Conservation (phyloP, 169 alveolate species). For the Plasmodium relictum region DNA sequence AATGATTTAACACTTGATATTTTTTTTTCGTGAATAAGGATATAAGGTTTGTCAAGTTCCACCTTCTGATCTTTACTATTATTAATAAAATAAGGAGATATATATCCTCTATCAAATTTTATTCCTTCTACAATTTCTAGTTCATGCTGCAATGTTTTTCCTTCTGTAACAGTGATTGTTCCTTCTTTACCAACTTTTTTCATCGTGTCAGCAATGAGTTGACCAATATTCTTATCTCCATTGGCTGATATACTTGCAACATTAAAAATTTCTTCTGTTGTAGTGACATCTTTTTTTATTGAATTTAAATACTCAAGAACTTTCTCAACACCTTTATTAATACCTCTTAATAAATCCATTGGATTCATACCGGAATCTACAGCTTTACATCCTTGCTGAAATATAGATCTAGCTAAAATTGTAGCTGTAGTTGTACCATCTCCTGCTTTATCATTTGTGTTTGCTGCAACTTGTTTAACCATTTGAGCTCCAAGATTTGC, state of each 20-base stretch:
- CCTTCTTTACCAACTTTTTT: slow-evolving; percentile 98
- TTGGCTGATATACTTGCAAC: slow-evolving; percentile 99
- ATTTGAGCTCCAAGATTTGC: slow-evolving; percentile 98
- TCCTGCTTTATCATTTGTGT: slow-evolving; percentile 99
- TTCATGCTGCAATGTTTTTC: slow-evolving; percentile 98
- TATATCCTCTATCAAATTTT: slow-evolving; percentile 98
- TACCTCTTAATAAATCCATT: slow-evolving; percentile 97
- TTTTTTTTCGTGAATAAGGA: slow-evolving; percentile 96
- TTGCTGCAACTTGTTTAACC: slow-evolving; percentile 97
- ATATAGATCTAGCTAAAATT: slow-evolving; percentile 98
- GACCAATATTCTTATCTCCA: slow-evolving; percentile 97
- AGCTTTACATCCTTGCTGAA: slow-evolving; percentile 98
- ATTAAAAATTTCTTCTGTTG: slow-evolving; percentile 87
- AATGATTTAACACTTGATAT: slow-evolving; percentile 93
- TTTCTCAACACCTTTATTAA: slow-evolving; percentile 84
- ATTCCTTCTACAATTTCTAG: slow-evolving; percentile 99
- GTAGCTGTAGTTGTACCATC: slow-evolving; percentile 99
- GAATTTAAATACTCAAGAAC: slow-evolving; percentile 83
- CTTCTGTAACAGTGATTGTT: slow-evolving; percentile 98
- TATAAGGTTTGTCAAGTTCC: slow-evolving; percentile 96
- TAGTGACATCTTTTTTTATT: slow-evolving; percentile 85
- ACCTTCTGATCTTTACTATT: slow-evolving; percentile 96
- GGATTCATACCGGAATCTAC: slow-evolving; percentile 99
- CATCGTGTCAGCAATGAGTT: slow-evolving; percentile 97
- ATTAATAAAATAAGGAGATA: slow-evolving; percentile 99